Evolutionary conservation across 495 filamentous ascomycete species (phyloP).

Genomic region (Tuber aestivum): DNA sequence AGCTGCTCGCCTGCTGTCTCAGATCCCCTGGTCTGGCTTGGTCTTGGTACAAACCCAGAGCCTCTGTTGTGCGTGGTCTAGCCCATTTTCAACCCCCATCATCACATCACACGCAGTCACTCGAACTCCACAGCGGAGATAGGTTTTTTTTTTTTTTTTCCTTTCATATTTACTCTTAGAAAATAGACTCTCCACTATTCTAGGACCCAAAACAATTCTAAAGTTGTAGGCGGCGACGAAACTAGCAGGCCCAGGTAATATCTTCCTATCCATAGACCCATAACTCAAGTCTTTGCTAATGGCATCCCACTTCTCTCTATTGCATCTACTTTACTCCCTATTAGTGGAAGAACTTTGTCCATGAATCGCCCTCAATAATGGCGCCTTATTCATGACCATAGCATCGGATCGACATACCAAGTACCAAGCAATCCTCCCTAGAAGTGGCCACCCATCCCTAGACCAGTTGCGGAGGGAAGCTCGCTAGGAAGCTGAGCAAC

Average conservation of each 20-base stretch:
- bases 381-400: neutral
- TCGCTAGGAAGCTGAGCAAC: neutral
- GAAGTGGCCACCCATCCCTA: neutral
- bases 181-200: neutral
- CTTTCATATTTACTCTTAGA: neutral
- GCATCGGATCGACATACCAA: neutral
- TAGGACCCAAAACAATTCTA: neutral
- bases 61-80: too few species aligned
- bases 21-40: too few species aligned
- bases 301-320: neutral
- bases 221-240: neutral
- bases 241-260: neutral
- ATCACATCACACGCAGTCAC: too few species aligned
- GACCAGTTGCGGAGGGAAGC: neutral
- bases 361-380: neutral
- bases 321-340: neutral
- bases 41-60: too few species aligned
- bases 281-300: neutral
- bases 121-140: neutral
- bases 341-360: neutral
- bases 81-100: too few species aligned
- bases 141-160: neutral
- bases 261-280: neutral
- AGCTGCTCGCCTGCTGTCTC: too few species aligned
- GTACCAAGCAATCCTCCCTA: neutral